phyloP scores from a whole-genome alignment of 306 rosid genomes.

The Morella rubra region DNA sequence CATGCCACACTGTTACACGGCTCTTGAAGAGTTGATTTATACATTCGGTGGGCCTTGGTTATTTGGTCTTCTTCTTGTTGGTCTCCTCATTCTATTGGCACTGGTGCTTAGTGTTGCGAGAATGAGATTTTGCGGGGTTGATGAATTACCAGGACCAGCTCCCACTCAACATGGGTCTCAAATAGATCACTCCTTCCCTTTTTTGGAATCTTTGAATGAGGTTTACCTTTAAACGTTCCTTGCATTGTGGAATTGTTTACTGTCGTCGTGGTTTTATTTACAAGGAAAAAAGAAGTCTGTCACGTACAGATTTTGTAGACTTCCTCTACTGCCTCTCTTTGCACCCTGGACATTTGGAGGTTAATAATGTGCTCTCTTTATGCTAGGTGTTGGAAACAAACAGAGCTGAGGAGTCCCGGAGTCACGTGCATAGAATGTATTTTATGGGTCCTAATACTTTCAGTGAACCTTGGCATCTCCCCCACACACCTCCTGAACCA shows the following conservation, averaged over 20 bases:
- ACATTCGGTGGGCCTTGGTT: slow-evolving; percentile 99
- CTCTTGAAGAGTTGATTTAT: slow-evolving; percentile 91
- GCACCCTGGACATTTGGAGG: slow-evolving; percentile 10
- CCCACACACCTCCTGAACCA: slow-evolving; percentile 86
- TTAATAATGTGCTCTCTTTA: slow-evolving; percentile 23
- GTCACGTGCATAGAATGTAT: slow-evolving; percentile 95
- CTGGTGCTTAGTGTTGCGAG: slow-evolving; percentile 95
- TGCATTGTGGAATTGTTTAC: too few relatives aligned
- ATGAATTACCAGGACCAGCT: slow-evolving; percentile 86
- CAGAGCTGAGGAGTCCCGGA: slow-evolving; percentile 96
- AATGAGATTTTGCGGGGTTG: slow-evolving; percentile 93
- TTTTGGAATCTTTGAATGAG: slow-evolving; percentile 94
- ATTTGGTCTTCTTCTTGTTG: slow-evolving; percentile 79
- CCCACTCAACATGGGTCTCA: slow-evolving; percentile 98
- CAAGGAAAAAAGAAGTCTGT: background rate
- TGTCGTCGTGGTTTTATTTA: too few relatives aligned
- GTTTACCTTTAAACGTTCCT: slow-evolving; percentile 43
- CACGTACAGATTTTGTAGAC: background rate
- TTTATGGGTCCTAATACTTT: slow-evolving; percentile 98
- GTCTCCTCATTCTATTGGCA: slow-evolving; percentile 84
- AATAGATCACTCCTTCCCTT: slow-evolving; percentile 97
- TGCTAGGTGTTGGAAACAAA: slow-evolving; percentile 90
- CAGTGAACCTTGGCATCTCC: slow-evolving; percentile 95
- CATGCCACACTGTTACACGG: slow-evolving; percentile 94
- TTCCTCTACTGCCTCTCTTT: background rate